These are phyloP conservation scores for Diaporthe sp. DNA, from an alignment of 2,329 filamentous ascomycete genomes.

Conservation along the genomic window DNA sequence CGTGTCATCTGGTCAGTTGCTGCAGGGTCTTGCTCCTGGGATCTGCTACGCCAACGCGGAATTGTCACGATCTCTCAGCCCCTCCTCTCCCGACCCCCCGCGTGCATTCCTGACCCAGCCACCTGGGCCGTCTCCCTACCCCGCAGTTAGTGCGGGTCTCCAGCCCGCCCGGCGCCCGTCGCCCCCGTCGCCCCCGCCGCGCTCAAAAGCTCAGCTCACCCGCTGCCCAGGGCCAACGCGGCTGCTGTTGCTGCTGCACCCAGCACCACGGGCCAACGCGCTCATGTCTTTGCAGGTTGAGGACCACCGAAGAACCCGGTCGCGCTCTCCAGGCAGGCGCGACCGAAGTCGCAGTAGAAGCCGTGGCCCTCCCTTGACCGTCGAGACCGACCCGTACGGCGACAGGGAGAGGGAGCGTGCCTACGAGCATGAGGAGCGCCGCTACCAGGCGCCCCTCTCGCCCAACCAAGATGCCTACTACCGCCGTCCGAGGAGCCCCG, in stretches of 20 bases:
- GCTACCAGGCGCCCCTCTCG: slow-evolving; percentile 40
- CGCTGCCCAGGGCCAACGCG: neutral
- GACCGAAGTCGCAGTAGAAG: slow-evolving; percentile 47
- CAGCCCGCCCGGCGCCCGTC: neutral
- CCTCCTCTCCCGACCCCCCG: neutral
- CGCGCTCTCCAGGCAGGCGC: slow-evolving; percentile 54
- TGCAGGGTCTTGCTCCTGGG: neutral
- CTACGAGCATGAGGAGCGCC: slow-evolving; percentile 45
- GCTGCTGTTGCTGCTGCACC: neutral
- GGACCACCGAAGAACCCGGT: slow-evolving; percentile 56
- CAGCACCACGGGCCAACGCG: neutral
- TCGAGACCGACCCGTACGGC: slow-evolving; percentile 57
- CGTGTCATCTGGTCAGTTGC: neutral
- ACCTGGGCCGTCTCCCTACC: slow-evolving; percentile 20
- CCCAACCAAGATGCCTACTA: slow-evolving; percentile 47
- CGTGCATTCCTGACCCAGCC: slow-evolving; percentile 19
- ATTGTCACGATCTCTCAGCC: neutral
- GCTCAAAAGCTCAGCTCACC: slow-evolving; percentile 17
- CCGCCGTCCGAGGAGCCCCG: slow-evolving; percentile 48
- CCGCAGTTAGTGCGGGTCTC: slow-evolving; percentile 29
- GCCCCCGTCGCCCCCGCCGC: neutral
- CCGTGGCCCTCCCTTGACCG: slow-evolving; percentile 45
- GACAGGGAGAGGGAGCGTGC: slow-evolving; percentile 42
- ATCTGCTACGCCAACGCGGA: neutral
- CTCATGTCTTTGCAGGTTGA: slow-evolving; percentile 64